Evolutionary conservation across 73 alveolate genomes (phyloP).

Genomic region (Paramecium octaurelia): DNA sequence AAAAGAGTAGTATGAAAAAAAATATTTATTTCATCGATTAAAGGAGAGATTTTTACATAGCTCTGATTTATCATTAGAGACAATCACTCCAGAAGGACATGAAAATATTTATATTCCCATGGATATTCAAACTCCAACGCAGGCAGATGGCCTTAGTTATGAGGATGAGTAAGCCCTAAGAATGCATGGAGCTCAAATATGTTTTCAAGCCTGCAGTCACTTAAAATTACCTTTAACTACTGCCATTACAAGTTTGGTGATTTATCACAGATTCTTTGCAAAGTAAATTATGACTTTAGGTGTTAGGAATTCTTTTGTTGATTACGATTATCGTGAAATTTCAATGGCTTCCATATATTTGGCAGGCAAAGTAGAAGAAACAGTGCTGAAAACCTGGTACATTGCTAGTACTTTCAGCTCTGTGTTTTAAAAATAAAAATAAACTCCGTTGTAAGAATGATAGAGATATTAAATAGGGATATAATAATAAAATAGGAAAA

Average conservation of each 20-base stretch:
- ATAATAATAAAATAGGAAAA: slow-evolving; percentile 5
- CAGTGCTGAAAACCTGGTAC: slow-evolving; percentile 19
- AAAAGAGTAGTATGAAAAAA: slow-evolving; percentile 8
- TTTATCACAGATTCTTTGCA: slow-evolving; percentile 11
- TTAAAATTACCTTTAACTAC: slow-evolving; percentile 31
- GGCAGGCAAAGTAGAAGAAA: slow-evolving; percentile 45
- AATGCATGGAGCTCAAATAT: slow-evolving; percentile 49
- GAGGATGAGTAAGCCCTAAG: slow-evolving; percentile 47
- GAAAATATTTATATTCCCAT: slow-evolving; percentile 35
- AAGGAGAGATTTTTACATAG: slow-evolving; percentile 23
- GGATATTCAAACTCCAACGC: slow-evolving; percentile 25
- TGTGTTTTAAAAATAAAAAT: neutral
- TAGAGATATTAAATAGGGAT: neutral
- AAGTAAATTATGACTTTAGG: neutral
- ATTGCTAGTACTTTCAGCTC: slow-evolving; percentile 10
- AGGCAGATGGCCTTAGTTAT: slow-evolving; percentile 13
- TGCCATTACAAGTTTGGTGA: slow-evolving; percentile 30
- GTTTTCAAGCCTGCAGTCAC: neutral
- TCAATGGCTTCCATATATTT: slow-evolving; percentile 34
- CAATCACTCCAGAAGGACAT: slow-evolving; percentile 37
- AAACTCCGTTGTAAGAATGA: neutral
- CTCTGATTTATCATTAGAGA: neutral
- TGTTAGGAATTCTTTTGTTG: slow-evolving; percentile 22
- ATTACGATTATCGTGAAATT: slow-evolving; percentile 32
- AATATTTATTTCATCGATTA: slow-evolving; percentile 1